A percentile compares a stretch with the other conserved stretches of the same genome.
Conservation (phyloP, 176 grass and related monocot genomes). For the Zoysia japonica region DNA sequence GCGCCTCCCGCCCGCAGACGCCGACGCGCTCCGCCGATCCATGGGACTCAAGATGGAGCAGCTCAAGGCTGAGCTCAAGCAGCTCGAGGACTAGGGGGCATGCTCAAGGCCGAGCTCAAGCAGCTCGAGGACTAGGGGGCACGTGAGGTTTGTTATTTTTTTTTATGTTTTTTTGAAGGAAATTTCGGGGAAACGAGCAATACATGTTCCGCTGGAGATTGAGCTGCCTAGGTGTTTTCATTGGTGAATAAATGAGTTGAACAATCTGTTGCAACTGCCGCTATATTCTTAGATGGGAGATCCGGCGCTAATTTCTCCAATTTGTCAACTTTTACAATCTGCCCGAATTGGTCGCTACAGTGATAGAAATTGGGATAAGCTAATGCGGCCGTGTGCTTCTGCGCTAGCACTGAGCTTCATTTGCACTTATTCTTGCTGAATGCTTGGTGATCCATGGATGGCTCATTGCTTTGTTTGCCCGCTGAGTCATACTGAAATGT, state of each 20-base stretch:
- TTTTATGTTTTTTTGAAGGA: neutral
- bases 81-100: conserved; percentile 64
- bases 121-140: conserved; percentile 69
- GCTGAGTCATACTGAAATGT: neutral
- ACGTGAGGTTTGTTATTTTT: conserved; percentile 13
- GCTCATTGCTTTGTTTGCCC: neutral
- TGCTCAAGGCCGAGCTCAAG: conserved; percentile 71
- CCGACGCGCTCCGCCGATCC: conserved; percentile 65
- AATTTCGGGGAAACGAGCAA: conserved; percentile 17
- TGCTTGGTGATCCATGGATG: neutral
- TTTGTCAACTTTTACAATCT: neutral
- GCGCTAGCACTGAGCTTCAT: conserved; percentile 6
- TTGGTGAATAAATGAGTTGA: conserved; percentile 40
- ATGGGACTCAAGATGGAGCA: conserved; percentile 99
- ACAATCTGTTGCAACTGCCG: neutral
- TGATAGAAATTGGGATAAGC: neutral
- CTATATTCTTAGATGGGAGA: neutral
- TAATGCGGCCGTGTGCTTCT: conserved; percentile 11
- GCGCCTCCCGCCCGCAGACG: conserved; percentile 62
- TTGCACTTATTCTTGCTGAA: neutral
- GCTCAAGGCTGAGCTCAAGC: conserved; percentile 92
- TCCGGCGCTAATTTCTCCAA: conserved; percentile 15
- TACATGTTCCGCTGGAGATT: conserved; percentile 11
- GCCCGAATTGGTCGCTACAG: neutral
- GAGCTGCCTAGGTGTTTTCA: neutral